Conservation (phyloP, 1,284 basidiomycete genomes). For the Trametes hirsuta region DNA sequence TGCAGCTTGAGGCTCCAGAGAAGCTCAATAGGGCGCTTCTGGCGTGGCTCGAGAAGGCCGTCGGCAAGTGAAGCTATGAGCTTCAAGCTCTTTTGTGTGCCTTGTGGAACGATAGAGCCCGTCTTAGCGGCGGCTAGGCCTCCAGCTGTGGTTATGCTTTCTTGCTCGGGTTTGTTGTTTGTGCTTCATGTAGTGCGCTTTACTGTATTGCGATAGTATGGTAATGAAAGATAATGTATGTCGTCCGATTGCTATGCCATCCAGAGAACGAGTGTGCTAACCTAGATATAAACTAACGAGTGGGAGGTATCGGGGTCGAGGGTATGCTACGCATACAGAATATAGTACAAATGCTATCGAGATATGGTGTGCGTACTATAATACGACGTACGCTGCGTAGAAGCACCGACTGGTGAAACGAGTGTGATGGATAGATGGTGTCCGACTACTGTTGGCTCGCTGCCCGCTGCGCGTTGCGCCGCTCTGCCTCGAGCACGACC, state of each 20-base stretch:
- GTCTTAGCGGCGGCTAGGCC: neutral
- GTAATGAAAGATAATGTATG: neutral
- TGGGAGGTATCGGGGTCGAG: no score
- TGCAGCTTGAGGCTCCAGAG: slow-evolving; percentile 31
- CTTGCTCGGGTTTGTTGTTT: neutral
- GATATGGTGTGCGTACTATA: no score
- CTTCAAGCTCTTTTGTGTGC: neutral
- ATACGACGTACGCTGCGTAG: no score
- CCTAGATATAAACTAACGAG: no score
- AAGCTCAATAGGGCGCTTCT: slow-evolving; percentile 33
- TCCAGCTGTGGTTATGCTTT: neutral
- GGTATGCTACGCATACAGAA: no score
- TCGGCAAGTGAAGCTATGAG: slow-evolving; percentile 3
- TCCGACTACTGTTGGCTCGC: neutral
- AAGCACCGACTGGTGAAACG: no score
- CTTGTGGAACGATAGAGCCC: no score
- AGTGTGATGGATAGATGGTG: no score
- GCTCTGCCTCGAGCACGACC: slow-evolving; percentile 60
- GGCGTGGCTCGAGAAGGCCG: slow-evolving; percentile 25
- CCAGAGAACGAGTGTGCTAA: no score
- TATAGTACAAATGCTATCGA: no score
- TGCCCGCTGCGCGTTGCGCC: slow-evolving; percentile 18
- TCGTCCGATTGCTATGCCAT: no score
- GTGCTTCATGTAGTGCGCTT: neutral
- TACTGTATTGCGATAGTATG: neutral